A percentile compares a stretch with the other conserved stretches of the same genome.
These are phyloP conservation scores for Chloris gayana DNA, from an alignment of 176 grass and related monocot species.

Conservation along the genomic window DNA sequence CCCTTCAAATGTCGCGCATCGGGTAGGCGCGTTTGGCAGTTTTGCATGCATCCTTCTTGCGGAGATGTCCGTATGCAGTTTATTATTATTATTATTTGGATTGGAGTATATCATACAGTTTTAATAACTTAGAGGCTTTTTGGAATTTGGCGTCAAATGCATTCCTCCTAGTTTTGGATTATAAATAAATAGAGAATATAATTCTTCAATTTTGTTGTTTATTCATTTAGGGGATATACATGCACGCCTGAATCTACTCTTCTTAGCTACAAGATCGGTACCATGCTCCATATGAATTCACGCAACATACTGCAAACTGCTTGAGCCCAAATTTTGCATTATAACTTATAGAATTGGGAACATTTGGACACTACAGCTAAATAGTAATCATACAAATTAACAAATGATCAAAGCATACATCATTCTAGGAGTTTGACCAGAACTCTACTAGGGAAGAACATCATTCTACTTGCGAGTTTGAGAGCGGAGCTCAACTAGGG, in stretches of 20 bases:
- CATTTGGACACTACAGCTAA: not conserved
- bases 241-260: not conserved
- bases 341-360: slow-evolving; percentile 9
- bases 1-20: not conserved
- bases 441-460: slow-evolving; percentile 36
- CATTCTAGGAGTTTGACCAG: slow-evolving; percentile 37
- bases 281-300: not conserved
- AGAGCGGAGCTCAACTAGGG: slow-evolving; percentile 48
- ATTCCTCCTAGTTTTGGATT: not conserved
- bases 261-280: not conserved
- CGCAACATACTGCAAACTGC: slow-evolving; percentile 1
- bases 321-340: not conserved
- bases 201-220: slow-evolving; percentile 2
- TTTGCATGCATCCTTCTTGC: not conserved
- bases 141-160: not conserved
- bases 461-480: too few relatives aligned
- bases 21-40: not conserved
- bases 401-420: not conserved
- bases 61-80: not conserved
- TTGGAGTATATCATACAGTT: not conserved
- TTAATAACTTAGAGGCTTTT: not conserved
- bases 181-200: not conserved
- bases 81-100: not conserved
- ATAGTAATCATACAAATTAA: not conserved
- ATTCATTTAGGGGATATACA: not conserved